Evolutionary conservation across 345 rosid genomes (phyloP).

Genomic region (Citrus trifoliata): DNA sequence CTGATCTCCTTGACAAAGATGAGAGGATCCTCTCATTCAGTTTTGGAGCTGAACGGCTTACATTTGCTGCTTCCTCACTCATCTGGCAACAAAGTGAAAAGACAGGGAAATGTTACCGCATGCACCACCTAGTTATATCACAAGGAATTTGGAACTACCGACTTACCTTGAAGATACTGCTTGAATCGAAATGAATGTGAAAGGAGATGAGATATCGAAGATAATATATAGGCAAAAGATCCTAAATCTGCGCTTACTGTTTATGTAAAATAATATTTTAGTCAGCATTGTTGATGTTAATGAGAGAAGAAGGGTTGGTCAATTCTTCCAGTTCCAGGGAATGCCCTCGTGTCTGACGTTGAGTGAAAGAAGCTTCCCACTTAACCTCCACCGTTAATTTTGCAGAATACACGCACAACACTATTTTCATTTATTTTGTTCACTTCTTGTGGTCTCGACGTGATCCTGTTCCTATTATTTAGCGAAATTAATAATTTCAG

Average conservation of each 20-base stretch:
- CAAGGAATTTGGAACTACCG: neutral
- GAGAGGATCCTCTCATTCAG: conserved; percentile 94
- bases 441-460: neutral
- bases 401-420: neutral
- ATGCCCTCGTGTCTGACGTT: conserved; percentile 24
- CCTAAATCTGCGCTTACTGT: conserved; percentile 8
- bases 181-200: neutral
- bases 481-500: neutral
- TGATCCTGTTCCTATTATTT: neutral
- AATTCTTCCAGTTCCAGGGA: conserved; percentile 14
- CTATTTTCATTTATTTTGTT: neutral
- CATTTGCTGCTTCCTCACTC: conserved; percentile 34
- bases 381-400: neutral
- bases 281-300: neutral
- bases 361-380: neutral
- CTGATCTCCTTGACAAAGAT: conserved; percentile 81
- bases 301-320: conserved; percentile 18
- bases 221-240: conserved; percentile 8
- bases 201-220: neutral
- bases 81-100: conserved; percentile 23
- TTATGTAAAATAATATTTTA: neutral
- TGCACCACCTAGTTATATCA: neutral
- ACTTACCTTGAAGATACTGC: conserved; percentile 17
- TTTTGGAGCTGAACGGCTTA: conserved; percentile 37
- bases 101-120: neutral